Percentiles rank a stretch among this genome's conserved stretches.
phyloP scores from a whole-genome alignment of 2,329 filamentous ascomycete genomes.

The Teratosphaeria gauchensis region DNA sequence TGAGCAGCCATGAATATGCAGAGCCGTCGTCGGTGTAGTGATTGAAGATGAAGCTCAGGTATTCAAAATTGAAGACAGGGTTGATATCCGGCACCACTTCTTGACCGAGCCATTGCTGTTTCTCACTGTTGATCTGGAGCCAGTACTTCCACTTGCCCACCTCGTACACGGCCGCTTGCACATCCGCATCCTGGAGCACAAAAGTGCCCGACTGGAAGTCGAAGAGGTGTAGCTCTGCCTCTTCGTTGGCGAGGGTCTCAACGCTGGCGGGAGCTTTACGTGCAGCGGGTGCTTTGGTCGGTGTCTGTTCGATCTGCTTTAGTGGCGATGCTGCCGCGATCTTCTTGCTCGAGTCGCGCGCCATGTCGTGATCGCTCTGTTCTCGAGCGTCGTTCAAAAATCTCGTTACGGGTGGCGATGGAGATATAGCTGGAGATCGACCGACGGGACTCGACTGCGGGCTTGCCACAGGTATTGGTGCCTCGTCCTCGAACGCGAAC shows the following conservation, averaged over 20 bases:
- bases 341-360: conserved; percentile 20
- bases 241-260: conserved; percentile 65
- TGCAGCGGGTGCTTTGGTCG: conserved; percentile 52
- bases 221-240: conserved; percentile 83
- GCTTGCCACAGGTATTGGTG: conserved; percentile 51
- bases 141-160: conserved; percentile 91
- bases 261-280: conserved; percentile 54
- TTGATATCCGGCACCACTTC: conserved; percentile 84
- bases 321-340: conserved; percentile 14
- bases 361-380: conserved; percentile 16
- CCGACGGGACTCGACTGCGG: conserved; percentile 40
- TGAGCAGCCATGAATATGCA: conserved; percentile 89
- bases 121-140: conserved; percentile 70
- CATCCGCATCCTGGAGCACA: conserved; percentile 62
- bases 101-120: conserved; percentile 79
- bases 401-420: conserved; percentile 19
- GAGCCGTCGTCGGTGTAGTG: conserved; percentile 82
- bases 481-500: conserved; percentile 65
- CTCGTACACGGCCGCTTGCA: conserved; percentile 74
- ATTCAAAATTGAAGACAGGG: conserved; percentile 98
- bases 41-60: conserved; percentile 98
- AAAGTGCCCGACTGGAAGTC: conserved; percentile 84
- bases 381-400: conserved; percentile 20
- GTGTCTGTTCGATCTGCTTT: conserved; percentile 31
- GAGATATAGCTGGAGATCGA: conserved; percentile 25